Conservation (phyloP, 768 basidiomycete species). For the Pisolithus albus region DNA sequence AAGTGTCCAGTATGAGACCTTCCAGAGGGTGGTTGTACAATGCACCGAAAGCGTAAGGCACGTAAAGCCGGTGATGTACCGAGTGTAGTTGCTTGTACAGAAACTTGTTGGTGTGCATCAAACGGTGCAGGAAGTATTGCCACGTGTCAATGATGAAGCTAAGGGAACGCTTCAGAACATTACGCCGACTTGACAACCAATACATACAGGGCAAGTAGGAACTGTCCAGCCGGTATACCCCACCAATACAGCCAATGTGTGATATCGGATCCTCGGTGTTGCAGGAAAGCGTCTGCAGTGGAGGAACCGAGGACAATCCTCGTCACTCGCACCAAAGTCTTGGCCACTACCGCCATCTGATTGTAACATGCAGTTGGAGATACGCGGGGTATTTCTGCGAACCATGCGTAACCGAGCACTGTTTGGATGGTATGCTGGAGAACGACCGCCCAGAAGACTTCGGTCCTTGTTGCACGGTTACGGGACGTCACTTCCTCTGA, state of each 20-base stretch:
- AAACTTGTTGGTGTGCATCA: constrained; percentile 85
- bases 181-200: not conserved
- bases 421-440: constrained; percentile 88
- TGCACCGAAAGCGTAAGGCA: constrained; percentile 96
- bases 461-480: constrained; percentile 63
- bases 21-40: constrained; percentile 97
- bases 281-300: constrained; percentile 31
- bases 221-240: constrained; percentile 69
- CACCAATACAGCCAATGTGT: constrained; percentile 87
- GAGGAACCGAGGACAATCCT: constrained; percentile 37
- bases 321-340: constrained; percentile 34
- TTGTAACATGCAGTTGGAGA: constrained; percentile 33
- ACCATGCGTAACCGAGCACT: constrained; percentile 58
- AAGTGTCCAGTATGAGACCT: constrained; percentile 82
- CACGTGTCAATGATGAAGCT: constrained; percentile 96
- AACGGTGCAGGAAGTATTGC: constrained; percentile 95
- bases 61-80: constrained; percentile 92
- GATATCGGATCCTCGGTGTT: constrained; percentile 32
- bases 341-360: constrained; percentile 37
- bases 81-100: constrained; percentile 91
- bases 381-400: constrained; percentile 39
- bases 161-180: not conserved
- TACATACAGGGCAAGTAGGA: constrained; percentile 78
- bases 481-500: constrained; percentile 66
- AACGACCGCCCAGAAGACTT: constrained; percentile 78